Evolutionary conservation across 139 green algal species (phyloP), one percentile per base, ranked within the genome.

Genomic region (Micromonas commoda): DNA sequence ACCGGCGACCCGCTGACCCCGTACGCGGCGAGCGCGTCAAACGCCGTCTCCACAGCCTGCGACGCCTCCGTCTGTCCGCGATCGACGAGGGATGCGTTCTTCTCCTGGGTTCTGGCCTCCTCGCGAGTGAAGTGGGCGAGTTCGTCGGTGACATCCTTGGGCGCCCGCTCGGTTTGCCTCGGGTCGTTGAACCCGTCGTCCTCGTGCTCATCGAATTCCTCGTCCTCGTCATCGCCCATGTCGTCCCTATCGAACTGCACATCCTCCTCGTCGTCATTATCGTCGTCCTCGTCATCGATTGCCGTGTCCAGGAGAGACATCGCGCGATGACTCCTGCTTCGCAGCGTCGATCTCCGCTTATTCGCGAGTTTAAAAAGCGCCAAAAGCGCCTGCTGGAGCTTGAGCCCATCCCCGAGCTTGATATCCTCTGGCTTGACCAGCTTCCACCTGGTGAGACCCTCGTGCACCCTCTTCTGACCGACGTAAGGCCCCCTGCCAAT

Each of bases 81-180:
- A 26, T 68, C 19, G 61, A 32, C 19, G 9, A 13, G 32, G 9
- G 61, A 31, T n/a, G 54, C 54, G n/a, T n/a, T 65, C 54, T 65
- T 65, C 54, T 65, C 2, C 54, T 65, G 2, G 24, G n/a, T 24
- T n/a, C 28, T n/a, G 2, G n/a, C 21, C n/a, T 35, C 29, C 66
- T 31, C 66, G 33, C 19, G 29, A 35, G 1, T 35, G 32, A n/a
- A 73, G 28, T 19, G 66, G 33, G 4, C 66, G 28, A 73, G 53
- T 73, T 33, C 53, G 66, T 35, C 53, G 52, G 66, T 73, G 66
- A 73, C 2, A 35, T 73, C n/a, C 66, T 51, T 54, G 33, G 33
- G 16, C 66, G 53, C 20, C 24, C 31, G 32, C 66, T 60, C 32
- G 66, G 66, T 73, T 2, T 24, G 31, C n/a, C 53, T 73, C 66